Conservation (phyloP, 2,329 filamentous ascomycete genomes). For the Didymella segeticola region DNA sequence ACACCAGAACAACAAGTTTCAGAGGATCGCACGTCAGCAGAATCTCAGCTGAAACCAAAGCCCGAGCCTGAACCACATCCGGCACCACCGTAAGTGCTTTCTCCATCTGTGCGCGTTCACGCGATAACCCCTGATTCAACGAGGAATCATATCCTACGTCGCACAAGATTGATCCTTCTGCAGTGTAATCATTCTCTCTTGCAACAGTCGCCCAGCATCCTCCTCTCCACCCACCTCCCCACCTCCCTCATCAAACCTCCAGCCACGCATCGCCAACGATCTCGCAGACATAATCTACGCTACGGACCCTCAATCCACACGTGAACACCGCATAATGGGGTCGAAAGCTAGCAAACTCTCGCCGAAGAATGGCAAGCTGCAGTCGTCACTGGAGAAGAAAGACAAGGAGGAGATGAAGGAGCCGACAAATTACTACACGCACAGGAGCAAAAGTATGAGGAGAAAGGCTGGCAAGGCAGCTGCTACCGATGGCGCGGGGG, state of each 20-base stretch:
- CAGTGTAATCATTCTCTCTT: conserved; percentile 29
- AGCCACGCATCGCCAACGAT: neutral
- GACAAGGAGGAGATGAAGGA: conserved; percentile 48
- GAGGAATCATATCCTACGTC: neutral
- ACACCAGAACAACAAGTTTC: neutral
- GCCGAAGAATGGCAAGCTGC: conserved; percentile 27
- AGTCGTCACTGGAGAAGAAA: conserved; percentile 27
- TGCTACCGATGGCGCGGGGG: conserved; percentile 13
- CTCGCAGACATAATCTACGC: neutral
- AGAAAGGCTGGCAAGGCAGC: conserved; percentile 37
- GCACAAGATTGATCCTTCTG: neutral
- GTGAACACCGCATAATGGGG: conserved; percentile 31
- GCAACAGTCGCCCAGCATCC: conserved; percentile 17
- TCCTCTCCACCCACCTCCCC: conserved; percentile 10
- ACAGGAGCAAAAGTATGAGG: conserved; percentile 43
- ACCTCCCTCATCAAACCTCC: neutral
- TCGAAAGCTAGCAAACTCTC: conserved; percentile 38
- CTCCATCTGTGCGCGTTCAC: neutral
- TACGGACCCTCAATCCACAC: neutral
- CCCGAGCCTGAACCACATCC: conserved; percentile 16
- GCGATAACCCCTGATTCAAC: neutral
- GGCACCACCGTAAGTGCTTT: conserved; percentile 18
- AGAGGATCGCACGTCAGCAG: conserved; percentile 6
- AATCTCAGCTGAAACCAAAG: conserved; percentile 2
- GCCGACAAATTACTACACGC: conserved; percentile 42